Conservation (phyloP, 306 rosid genomes). For the Pyrus betulifolia region DNA sequence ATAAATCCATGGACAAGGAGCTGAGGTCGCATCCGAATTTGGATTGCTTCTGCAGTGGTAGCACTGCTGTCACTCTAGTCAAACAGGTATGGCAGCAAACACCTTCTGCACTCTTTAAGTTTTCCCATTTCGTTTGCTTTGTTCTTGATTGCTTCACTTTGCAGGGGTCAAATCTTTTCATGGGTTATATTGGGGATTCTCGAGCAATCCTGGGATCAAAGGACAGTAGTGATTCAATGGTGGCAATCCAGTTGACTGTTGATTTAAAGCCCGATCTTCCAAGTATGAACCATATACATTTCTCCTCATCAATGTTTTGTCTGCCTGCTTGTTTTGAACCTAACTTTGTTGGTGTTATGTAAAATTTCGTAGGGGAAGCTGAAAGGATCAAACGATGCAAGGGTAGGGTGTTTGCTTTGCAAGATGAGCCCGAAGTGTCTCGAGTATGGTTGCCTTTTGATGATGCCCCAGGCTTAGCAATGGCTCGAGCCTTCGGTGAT, state of each 20-base stretch:
- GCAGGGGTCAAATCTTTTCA: conserved; percentile 80
- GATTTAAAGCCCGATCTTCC: conserved; percentile 98
- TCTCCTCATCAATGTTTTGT: conserved; percentile 2
- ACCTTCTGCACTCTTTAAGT: background rate
- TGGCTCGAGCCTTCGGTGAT: conserved; percentile 99
- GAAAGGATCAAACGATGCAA: conserved; percentile 85
- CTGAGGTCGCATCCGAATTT: conserved; percentile 81
- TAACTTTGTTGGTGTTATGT: background rate
- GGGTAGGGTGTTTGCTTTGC: conserved; percentile 92
- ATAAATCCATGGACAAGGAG: conserved; percentile 92
- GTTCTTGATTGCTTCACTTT: conserved; percentile 24
- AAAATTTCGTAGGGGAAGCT: conserved; percentile 57
- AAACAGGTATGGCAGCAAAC: conserved; percentile 59
- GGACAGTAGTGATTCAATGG: conserved; percentile 49
- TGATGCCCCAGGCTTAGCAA: conserved; percentile 96
- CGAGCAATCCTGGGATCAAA: conserved; percentile 91
- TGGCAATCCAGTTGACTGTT: conserved; percentile 74
- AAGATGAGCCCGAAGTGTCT: conserved; percentile 94
- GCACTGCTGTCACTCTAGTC: conserved; percentile 78
- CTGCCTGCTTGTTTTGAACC: conserved; percentile 8
- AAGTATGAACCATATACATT: conserved; percentile 32
- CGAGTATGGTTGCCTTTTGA: conserved; percentile 95
- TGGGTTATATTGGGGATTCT: conserved; percentile 87
- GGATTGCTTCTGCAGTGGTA: conserved; percentile 96
- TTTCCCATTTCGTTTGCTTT: conserved; percentile 4